Base-by-base conservation (phyloP, 352 stramenopile species). In the Paralagenidium karlingii region DNA sequence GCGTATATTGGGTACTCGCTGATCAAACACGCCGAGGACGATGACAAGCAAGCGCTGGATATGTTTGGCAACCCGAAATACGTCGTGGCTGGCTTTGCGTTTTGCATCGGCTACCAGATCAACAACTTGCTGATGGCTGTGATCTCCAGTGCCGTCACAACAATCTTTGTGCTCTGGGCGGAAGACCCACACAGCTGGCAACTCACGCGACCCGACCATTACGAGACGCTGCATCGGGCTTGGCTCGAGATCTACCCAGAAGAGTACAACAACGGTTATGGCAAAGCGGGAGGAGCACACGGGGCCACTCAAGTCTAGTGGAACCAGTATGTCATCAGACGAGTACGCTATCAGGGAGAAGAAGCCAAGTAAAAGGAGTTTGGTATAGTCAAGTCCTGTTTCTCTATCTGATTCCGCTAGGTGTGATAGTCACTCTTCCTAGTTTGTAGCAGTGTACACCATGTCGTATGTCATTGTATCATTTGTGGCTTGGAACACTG, bases 161-260 rank as follows among this genome's bases (percentile, higher is more conserved):
- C 78, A 6, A 62, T 91, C 15, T 91, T 89, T 48, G 71, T 91
- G 36, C 59, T 88, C 6, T 91, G 69, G 65, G 75, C 75, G 5
- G 78, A 91, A 45, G 78, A 89, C 51, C 78, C 78, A 20, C 54
- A 67, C 22, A 65, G 65, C 21, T 88, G 69, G 74, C 65, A 84
- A 34, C 43, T 82, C 34, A 89, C 71, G 24, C 75, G 61, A 0
- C 78, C 74, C 1, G 51, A 83, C 8, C 64, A 77, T 43, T 87
- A 86, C 59, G 51, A 77, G 36, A 58, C 51, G 15, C 57, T 91
- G 22, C 69, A 87, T 51, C 67, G 58, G 30, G 69, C 73, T 12
- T 91, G 78, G 78, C 53, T 81, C 38, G 64, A 85, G 47, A 78
- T 87, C 33, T 83, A 87, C 50, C 71, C 74, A 9, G 66, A 85